Evolutionary conservation across 441 rosid genomes (phyloP).

Genomic region (Pelargonium cotyledonis): DNA sequence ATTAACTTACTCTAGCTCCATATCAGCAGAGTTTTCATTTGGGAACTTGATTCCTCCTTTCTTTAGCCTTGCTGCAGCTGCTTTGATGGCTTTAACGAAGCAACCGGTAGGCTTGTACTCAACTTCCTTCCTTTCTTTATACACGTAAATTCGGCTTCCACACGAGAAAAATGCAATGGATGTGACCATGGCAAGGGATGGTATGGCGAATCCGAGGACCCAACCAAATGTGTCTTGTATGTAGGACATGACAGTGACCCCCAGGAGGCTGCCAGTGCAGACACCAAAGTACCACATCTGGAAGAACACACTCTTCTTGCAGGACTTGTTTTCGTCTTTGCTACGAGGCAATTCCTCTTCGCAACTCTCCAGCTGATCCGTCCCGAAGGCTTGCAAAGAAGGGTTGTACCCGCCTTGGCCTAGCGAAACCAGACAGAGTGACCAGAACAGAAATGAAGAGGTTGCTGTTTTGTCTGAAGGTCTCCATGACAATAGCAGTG

Average conservation of each 20-base stretch:
- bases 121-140: slow-evolving; percentile 23
- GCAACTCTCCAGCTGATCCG: slow-evolving; percentile 62
- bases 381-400: slow-evolving; percentile 85
- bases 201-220: slow-evolving; percentile 85
- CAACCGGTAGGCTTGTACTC: slow-evolving; percentile 21
- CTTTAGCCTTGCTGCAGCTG: slow-evolving; percentile 22
- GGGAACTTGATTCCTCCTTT: slow-evolving; percentile 34
- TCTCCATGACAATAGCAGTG: slow-evolving; percentile 53
- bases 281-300: slow-evolving; percentile 91
- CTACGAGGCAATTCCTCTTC: slow-evolving; percentile 42
- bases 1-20: slow-evolving; percentile 69
- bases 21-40: slow-evolving; percentile 31
- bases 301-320: slow-evolving; percentile 54
- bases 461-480: slow-evolving; percentile 38
- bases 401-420: slow-evolving; percentile 88
- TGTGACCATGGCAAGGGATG: slow-evolving; percentile 52
- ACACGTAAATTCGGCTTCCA: slow-evolving; percentile 46
- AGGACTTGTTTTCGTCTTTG: slow-evolving; percentile 37
- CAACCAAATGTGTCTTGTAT: slow-evolving; percentile 87
- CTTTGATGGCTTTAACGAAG: slow-evolving; percentile 35
- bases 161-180: slow-evolving; percentile 43
- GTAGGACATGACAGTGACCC: slow-evolving; percentile 79
- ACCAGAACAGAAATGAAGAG: slow-evolving; percentile 53
- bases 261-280: slow-evolving; percentile 78
- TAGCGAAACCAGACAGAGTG: slow-evolving; percentile 65